phyloP scores from a whole-genome alignment of 2,329 filamentous ascomycete genomes.

The Alternaria sp. region DNA sequence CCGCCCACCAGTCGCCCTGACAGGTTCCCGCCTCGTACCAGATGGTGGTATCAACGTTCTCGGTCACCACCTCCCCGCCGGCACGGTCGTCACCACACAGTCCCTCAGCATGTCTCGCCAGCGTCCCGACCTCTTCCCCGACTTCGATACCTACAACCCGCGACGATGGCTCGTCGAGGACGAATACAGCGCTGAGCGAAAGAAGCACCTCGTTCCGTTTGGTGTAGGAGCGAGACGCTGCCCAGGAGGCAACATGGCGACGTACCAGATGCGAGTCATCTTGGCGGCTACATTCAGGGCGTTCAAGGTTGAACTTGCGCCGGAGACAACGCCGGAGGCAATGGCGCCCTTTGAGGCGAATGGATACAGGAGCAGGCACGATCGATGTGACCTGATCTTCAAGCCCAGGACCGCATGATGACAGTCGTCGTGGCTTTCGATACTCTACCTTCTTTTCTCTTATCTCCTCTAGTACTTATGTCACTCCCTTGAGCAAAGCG shows the following conservation, averaged over 20 bases:
- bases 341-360: constrained; percentile 31
- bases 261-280: constrained; percentile 27
- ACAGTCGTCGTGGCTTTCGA: neutral
- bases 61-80: constrained; percentile 21
- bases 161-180: constrained; percentile 22
- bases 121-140: constrained; percentile 26
- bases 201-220: constrained; percentile 22
- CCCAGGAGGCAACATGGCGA: constrained; percentile 30
- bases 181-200: constrained; percentile 17
- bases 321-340: constrained; percentile 24
- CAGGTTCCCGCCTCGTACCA: constrained; percentile 25
- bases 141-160: constrained; percentile 25
- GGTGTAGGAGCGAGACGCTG: constrained; percentile 26
- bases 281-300: constrained; percentile 22
- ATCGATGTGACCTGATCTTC: constrained; percentile 25
- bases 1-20: constrained; percentile 26
- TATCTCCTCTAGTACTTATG: neutral
- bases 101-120: constrained; percentile 27
- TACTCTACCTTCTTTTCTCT: neutral
- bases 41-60: constrained; percentile 20
- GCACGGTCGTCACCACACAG: constrained; percentile 24
- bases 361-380: constrained; percentile 24
- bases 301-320: constrained; percentile 20
- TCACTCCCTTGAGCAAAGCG: neutral
- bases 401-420: constrained; percentile 4